A percentile compares a stretch with the other conserved stretches of the same genome.
These are phyloP conservation scores for Ramularia endophylla DNA, from an alignment of 2,329 filamentous ascomycete genomes.

Conservation along the genomic window DNA sequence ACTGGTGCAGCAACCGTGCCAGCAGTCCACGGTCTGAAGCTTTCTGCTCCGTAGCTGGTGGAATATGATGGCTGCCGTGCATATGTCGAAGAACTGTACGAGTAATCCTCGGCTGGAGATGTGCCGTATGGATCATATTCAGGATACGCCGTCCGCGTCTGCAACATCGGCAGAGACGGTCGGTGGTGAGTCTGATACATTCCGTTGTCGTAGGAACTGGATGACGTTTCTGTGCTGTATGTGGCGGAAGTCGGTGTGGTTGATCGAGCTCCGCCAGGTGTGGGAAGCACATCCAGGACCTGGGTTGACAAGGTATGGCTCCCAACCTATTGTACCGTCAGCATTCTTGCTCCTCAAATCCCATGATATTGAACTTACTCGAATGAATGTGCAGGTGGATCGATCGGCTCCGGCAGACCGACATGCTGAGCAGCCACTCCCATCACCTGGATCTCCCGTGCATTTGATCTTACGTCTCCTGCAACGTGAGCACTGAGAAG, in stretches of 20 bases:
- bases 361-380: constrained; percentile 47
- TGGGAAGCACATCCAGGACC: constrained; percentile 12
- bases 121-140: constrained; percentile 26
- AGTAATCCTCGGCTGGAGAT: constrained; percentile 26
- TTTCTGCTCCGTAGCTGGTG: constrained; percentile 22
- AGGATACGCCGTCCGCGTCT: constrained; percentile 22
- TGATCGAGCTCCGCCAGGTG: not conserved
- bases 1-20: constrained; percentile 22
- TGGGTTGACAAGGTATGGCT: constrained; percentile 13
- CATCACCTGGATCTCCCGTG: constrained; percentile 74
- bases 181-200: constrained; percentile 16
- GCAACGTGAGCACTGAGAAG: constrained; percentile 74
- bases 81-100: constrained; percentile 19
- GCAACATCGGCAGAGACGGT: constrained; percentile 23
- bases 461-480: constrained; percentile 93
- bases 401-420: constrained; percentile 62
- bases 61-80: constrained; percentile 20
- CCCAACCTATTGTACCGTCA: constrained; percentile 13
- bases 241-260: constrained; percentile 8
- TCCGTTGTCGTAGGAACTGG: constrained; percentile 10
- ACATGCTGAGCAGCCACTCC: constrained; percentile 78
- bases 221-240: constrained; percentile 12
- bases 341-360: not conserved
- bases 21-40: constrained; percentile 24
- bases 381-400: constrained; percentile 65